These are phyloP conservation scores for Talaromyces atroroseus DNA, from an alignment of 2,329 filamentous ascomycete genomes.

Conservation along the genomic window DNA sequence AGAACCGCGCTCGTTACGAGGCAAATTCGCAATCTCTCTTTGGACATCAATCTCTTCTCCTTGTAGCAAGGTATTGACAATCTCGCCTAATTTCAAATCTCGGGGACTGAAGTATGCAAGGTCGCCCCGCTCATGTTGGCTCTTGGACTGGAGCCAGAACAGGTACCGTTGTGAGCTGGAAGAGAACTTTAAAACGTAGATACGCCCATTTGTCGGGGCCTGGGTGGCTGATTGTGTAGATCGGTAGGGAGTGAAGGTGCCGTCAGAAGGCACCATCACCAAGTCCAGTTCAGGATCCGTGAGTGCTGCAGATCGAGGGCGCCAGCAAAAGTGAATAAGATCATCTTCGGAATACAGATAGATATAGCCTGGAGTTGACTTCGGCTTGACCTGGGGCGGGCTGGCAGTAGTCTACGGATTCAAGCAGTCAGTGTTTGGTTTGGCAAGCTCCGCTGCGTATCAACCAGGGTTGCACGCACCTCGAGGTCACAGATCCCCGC, in stretches of 20 bases:
- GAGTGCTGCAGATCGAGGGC: conserved; percentile 65
- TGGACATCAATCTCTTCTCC: conserved; percentile 82
- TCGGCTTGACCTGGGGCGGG: conserved; percentile 67
- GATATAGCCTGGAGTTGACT: conserved; percentile 72
- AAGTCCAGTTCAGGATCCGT: conserved; percentile 78
- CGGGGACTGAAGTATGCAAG: conserved; percentile 75
- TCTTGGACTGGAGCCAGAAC: conserved; percentile 94
- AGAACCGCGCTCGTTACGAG: conserved; percentile 40
- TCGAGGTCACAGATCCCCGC: conserved; percentile 82
- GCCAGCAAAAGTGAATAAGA: conserved; percentile 95
- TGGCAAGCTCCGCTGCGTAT: conserved; percentile 4
- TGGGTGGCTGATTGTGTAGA: conserved; percentile 57
- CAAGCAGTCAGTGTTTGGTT: conserved; percentile 8
- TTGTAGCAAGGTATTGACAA: conserved; percentile 78
- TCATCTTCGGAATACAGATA: conserved; percentile 94
- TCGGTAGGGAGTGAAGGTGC: conserved; percentile 78
- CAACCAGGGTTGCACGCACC: conserved; percentile 49
- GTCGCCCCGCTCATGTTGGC: conserved; percentile 66
- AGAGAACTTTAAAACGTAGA: conserved; percentile 88
- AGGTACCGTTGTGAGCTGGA: conserved; percentile 87
- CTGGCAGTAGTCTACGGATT: conserved; percentile 46
- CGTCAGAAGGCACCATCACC: conserved; percentile 87
- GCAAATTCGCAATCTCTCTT: conserved; percentile 62
- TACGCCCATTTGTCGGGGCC: conserved; percentile 69
- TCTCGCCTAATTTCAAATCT: conserved; percentile 79